Evolutionary conservation across 805 yeast species (phyloP).

Genomic region (Monosporozyma servazzii): DNA sequence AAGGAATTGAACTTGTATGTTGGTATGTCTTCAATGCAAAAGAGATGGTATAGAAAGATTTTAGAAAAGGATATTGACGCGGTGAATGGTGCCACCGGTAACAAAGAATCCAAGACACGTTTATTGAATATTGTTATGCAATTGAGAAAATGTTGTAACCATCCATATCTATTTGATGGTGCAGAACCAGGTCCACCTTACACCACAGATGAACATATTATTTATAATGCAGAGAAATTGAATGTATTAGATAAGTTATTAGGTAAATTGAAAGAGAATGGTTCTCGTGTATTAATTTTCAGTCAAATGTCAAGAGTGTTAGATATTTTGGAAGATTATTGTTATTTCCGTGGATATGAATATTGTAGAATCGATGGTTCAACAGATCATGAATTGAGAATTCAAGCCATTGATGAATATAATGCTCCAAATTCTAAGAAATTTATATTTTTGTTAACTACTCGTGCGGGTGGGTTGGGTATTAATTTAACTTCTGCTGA

Average conservation of each 20-base stretch:
- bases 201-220: slow-evolving; percentile 76
- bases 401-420: slow-evolving; percentile 67
- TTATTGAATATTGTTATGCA: slow-evolving; percentile 77
- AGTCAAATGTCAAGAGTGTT: slow-evolving; percentile 79
- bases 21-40: slow-evolving; percentile 73
- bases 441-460: slow-evolving; percentile 66
- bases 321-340: slow-evolving; percentile 74
- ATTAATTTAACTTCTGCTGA: slow-evolving; percentile 77
- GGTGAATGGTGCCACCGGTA: slow-evolving; percentile 72
- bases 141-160: slow-evolving; percentile 75
- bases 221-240: slow-evolving; percentile 63
- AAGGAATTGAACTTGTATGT: slow-evolving; percentile 65
- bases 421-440: slow-evolving; percentile 66
- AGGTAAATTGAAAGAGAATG: slow-evolving; percentile 53
- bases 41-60: slow-evolving; percentile 65
- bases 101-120: slow-evolving; percentile 66
- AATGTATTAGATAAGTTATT: slow-evolving; percentile 60
- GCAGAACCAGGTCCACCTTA: slow-evolving; percentile 88
- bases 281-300: slow-evolving; percentile 69
- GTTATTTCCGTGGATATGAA: slow-evolving; percentile 55
- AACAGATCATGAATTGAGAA: slow-evolving; percentile 70
- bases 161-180: slow-evolving; percentile 77
- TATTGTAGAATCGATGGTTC: slow-evolving; percentile 80
- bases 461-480: slow-evolving; percentile 88
- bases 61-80: slow-evolving; percentile 78